Percentiles rank a stretch among this genome's conserved stretches.
Conservation (phyloP, 495 filamentous ascomycete genomes). For the Thermochaetoides thermophila region DNA sequence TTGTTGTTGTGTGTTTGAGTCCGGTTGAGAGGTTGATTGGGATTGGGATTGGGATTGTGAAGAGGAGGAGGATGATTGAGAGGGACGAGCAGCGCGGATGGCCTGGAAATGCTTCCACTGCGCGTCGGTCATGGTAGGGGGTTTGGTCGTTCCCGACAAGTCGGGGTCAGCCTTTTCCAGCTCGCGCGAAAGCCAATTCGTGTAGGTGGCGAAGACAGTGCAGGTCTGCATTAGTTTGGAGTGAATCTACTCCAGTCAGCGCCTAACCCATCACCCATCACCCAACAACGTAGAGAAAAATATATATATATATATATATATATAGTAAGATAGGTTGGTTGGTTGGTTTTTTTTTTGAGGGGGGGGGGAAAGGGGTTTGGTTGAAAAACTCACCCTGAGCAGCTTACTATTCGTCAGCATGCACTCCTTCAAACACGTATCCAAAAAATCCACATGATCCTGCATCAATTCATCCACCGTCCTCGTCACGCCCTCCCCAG, state of each 20-base stretch:
- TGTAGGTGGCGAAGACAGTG: constrained; percentile 81
- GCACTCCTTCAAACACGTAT: constrained; percentile 95
- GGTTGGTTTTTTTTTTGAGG: not conserved
- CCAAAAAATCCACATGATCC: constrained; percentile 95
- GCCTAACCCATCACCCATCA: too few relatives aligned
- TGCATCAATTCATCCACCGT: constrained; percentile 98
- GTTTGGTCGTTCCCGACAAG: constrained; percentile 38
- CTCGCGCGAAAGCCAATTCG: constrained; percentile 60
- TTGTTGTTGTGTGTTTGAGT: constrained; percentile 5
- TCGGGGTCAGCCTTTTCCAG: constrained; percentile 66
- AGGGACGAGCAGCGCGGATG: constrained; percentile 18
- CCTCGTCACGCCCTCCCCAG: constrained; percentile 36
- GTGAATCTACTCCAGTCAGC: constrained; percentile 54
- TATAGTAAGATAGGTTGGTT: not conserved
- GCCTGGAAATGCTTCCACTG: constrained; percentile 36
- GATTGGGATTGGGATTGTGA: not conserved
- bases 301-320: not conserved
- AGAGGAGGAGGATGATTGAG: not conserved
- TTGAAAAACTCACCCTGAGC: constrained; percentile 48
- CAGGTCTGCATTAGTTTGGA: constrained; percentile 88
- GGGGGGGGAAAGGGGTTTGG: not conserved
- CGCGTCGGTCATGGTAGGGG: constrained; percentile 36
- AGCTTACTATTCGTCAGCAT: constrained; percentile 96
- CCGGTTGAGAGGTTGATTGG: not conserved
- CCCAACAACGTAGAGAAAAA: not conserved